Conservation (phyloP, 306 rosid genomes). For the Fragaria vesca region DNA sequence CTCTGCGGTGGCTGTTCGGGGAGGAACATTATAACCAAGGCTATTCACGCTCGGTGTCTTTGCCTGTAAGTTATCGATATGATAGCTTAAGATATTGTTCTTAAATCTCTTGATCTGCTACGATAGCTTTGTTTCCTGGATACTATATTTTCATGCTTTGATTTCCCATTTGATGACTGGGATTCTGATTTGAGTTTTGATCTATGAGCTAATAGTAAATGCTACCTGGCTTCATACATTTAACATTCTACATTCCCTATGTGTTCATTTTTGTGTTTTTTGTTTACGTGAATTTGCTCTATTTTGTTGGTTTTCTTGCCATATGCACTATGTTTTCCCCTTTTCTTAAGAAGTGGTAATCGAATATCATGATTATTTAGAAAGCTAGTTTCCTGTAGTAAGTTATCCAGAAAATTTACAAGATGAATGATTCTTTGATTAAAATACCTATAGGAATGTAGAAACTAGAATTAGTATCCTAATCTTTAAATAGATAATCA, state of each 20-base stretch:
- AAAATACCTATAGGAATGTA: neutral
- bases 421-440: neutral
- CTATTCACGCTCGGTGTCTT: constrained; percentile 40
- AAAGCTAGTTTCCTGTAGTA: neutral
- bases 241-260: neutral
- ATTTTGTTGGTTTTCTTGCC: neutral
- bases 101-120: neutral
- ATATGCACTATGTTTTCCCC: neutral
- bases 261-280: neutral
- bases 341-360: neutral
- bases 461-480: neutral
- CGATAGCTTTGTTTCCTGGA: neutral
- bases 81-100: neutral
- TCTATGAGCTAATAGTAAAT: neutral
- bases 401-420: neutral
- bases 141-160: neutral
- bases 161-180: neutral
- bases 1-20: constrained; percentile 25
- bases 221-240: neutral
- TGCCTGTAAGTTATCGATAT: constrained; percentile 44
- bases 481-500: neutral
- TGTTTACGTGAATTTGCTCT: neutral
- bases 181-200: neutral
- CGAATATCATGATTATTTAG: neutral
- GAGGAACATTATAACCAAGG: constrained; percentile 32